Evolutionary conservation across 805 yeast species (phyloP).

Genomic region (Candida peoriensis): DNA sequence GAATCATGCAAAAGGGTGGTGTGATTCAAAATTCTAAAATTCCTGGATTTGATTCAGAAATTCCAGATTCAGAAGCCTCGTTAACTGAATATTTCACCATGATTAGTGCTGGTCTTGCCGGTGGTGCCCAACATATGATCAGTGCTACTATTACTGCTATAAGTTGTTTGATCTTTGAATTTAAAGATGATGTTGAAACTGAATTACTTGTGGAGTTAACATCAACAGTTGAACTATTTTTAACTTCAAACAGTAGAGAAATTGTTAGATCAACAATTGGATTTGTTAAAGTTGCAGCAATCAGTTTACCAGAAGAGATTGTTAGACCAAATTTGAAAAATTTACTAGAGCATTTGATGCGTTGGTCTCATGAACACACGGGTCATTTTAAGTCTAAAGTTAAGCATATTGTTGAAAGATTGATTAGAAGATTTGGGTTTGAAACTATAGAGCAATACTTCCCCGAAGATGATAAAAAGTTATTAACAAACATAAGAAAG

Average conservation of each 20-base stretch:
- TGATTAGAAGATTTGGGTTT: conserved; percentile 85
- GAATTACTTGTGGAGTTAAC: conserved; percentile 68
- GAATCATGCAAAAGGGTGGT: conserved; percentile 65
- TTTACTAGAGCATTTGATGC: conserved; percentile 67
- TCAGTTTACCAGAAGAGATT: conserved; percentile 74
- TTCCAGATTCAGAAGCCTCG: conserved; percentile 62
- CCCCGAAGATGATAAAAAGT: conserved; percentile 86
- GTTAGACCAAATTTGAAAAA: conserved; percentile 62
- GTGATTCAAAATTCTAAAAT: conserved; percentile 57
- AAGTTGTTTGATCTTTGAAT: conserved; percentile 83
- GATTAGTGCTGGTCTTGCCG: conserved; percentile 95
- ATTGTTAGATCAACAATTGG: conserved; percentile 94
- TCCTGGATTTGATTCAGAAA: conserved; percentile 58
- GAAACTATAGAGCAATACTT: conserved; percentile 77
- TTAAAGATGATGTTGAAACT: conserved; percentile 56
- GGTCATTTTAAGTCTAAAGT: conserved; percentile 92
- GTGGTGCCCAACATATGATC: conserved; percentile 91
- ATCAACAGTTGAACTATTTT: conserved; percentile 81
- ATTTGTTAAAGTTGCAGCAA: conserved; percentile 83
- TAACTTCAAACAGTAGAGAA: conserved; percentile 88
- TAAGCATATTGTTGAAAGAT: conserved; percentile 86
- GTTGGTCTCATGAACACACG: conserved; percentile 94
- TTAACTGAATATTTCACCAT: conserved; percentile 84
- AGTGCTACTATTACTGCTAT: conserved; percentile 93
- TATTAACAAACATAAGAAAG: conserved; percentile 82